Conservation (phyloP, 495 filamentous ascomycete genomes). For the Lophiostoma macrostomum region DNA sequence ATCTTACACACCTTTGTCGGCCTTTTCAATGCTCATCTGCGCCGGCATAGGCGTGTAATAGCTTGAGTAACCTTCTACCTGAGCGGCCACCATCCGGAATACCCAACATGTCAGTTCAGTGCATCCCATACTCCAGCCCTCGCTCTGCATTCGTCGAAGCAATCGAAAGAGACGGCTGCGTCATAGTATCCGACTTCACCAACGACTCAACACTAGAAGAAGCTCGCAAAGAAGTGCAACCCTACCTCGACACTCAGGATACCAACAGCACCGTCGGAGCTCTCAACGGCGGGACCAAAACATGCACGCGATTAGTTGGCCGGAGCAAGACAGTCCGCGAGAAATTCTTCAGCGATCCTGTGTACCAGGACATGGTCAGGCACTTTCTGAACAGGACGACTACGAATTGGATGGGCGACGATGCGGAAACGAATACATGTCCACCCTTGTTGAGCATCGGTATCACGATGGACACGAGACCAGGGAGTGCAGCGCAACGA, state of each 20-base stretch:
- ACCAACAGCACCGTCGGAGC: conserved; percentile 1
- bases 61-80: too few species aligned
- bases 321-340: conserved; percentile 8
- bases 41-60: too few species aligned
- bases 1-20: too few species aligned
- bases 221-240: conserved; percentile 4
- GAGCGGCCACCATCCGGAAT: too few species aligned
- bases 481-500: neutral
- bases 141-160: conserved; percentile 2
- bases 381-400: conserved; percentile 1
- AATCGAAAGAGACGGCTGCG: conserved; percentile 12
- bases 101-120: neutral
- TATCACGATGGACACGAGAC: conserved; percentile 10
- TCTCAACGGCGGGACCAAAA: conserved; percentile 11
- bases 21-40: too few species aligned
- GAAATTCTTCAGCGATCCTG: conserved; percentile 4
- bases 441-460: conserved; percentile 3
- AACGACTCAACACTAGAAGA: neutral
- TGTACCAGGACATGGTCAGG: conserved; percentile 6
- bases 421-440: conserved; percentile 1
- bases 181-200: conserved; percentile 6
- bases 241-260: conserved; percentile 7
- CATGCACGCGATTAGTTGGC: conserved; percentile 5
- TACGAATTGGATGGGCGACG: neutral
- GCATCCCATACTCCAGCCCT: neutral